These are phyloP conservation scores for Chlorencoelia australis DNA, from an alignment of 2,329 filamentous ascomycete genomes.

Conservation along the genomic window DNA sequence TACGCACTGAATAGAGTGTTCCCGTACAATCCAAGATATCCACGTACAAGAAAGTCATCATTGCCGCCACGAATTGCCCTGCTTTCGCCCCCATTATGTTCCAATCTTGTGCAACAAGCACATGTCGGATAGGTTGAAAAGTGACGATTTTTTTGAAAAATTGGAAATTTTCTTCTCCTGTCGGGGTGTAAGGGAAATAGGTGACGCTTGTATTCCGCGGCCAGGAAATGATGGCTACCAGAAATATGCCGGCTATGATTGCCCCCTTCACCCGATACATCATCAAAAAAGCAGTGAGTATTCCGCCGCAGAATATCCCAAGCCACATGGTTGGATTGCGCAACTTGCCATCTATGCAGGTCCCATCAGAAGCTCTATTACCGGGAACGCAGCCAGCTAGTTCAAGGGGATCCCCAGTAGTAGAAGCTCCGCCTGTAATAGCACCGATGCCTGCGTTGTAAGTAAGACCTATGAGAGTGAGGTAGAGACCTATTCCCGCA, in stretches of 20 bases:
- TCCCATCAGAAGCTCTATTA: conserved; percentile 35
- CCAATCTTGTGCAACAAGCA: conserved; percentile 66
- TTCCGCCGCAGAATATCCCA: conserved; percentile 76
- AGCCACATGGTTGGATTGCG: conserved; percentile 77
- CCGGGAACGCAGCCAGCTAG: conserved; percentile 47
- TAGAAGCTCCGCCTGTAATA: conserved; percentile 54
- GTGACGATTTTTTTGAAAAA: conserved; percentile 85
- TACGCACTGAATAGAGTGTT: conserved; percentile 80
- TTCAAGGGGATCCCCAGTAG: conserved; percentile 59
- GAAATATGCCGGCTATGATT: conserved; percentile 71
- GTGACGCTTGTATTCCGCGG: conserved; percentile 66
- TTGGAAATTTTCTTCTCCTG: conserved; percentile 63
- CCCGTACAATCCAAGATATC: conserved; percentile 83
- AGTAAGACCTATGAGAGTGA: conserved; percentile 59
- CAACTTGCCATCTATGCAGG: conserved; percentile 66
- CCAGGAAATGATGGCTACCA: conserved; percentile 86
- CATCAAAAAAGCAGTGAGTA: conserved; percentile 72
- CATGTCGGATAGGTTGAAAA: conserved; percentile 66
- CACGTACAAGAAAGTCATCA: conserved; percentile 84
- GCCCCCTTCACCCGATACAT: conserved; percentile 81
- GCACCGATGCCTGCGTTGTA: conserved; percentile 77
- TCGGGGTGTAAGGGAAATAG: conserved; percentile 64
- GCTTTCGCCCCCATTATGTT: conserved; percentile 57
- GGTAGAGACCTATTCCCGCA: conserved; percentile 76
- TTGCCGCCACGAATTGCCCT: conserved; percentile 69